Evolutionary conservation across 2,329 filamentous ascomycete genomes (phyloP), one percentile per base, ranked within the genome.

Genomic region (Thelonectria olida): DNA sequence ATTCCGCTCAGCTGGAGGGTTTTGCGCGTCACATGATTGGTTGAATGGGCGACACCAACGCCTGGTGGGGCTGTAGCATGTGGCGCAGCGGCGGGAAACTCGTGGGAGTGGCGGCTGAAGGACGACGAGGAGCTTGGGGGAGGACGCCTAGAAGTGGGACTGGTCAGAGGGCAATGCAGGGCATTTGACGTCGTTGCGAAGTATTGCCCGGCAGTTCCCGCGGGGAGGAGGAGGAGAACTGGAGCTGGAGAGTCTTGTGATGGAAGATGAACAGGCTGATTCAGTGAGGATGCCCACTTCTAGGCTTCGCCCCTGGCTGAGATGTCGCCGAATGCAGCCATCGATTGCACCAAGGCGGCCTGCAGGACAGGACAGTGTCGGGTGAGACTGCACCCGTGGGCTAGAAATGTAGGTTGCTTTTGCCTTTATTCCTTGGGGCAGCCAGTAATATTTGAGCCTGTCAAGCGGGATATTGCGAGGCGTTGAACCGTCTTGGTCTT

Each of bases 401-500:
- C 28, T 31, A 31, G 9, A 36, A 20, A 31, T 28, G 28, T n/a
- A 19, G 17, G 9, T 27, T 44, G 10, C 17, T 28, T 15, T 34
- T 55, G 42, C 42, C 27, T 55, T 27, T n/a, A n/a, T 5, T 10
- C 17, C 23, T 49, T 25, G 5, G 27, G 53, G 53, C 44, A 19
- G 34, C 53, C 53, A 56, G 53, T 56, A 31, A 47, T 27, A 56
- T 17, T 27, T 15, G 15, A 10, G 39, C 20, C 25, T 31, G 39
- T 38, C 25, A 27, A 23, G 20, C 27, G 13, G 41, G 52, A 47
- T 31, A 39, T 55, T 55, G 42, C 31, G 52, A 55, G 52, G 52
- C 52, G 42, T 23, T 47, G 39, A n/a, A 20, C 39, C 10, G 19
- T 6, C 19, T 20, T 20, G 17, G 19, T n/a, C 19, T 20, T 17